These are phyloP conservation scores for Xylariaceae sp. DNA, from an alignment of 2,329 filamentous ascomycete genomes.

Conservation along the genomic window DNA sequence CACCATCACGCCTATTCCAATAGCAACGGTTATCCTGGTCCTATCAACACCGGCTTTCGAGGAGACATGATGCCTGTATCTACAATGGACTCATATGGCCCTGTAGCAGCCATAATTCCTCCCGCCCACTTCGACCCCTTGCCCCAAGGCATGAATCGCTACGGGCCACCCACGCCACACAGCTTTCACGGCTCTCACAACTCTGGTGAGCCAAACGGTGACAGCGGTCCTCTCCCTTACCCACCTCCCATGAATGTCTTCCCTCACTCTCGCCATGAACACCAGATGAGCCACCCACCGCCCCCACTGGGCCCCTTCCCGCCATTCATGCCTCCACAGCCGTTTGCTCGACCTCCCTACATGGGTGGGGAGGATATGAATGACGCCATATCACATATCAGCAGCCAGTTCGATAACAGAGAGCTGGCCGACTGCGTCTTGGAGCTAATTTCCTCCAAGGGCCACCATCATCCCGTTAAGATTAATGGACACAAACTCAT, in stretches of 20 bases:
- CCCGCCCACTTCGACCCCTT: slow-evolving; percentile 32
- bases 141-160: slow-evolving; percentile 33
- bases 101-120: slow-evolving; percentile 19
- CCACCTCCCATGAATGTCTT: slow-evolving; percentile 35
- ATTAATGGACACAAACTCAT: slow-evolving; percentile 54
- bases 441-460: slow-evolving; percentile 37
- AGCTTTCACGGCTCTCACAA: slow-evolving; percentile 61
- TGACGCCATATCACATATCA: slow-evolving; percentile 32
- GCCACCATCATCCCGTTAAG: slow-evolving; percentile 35
- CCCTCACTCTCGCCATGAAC: slow-evolving; percentile 18
- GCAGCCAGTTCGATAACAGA: slow-evolving; percentile 36
- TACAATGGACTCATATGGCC: slow-evolving; percentile 25
- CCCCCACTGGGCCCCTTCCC: slow-evolving; percentile 25
- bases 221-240: slow-evolving; percentile 37
- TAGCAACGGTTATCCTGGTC: slow-evolving; percentile 25
- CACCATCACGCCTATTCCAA: slow-evolving; percentile 27
- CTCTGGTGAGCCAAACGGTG: slow-evolving; percentile 43
- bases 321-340: slow-evolving; percentile 24
- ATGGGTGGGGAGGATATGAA: slow-evolving; percentile 24
- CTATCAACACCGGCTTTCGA: slow-evolving; percentile 26
- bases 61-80: slow-evolving; percentile 25
- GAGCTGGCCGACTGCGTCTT: slow-evolving; percentile 41
- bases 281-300: slow-evolving; percentile 17
- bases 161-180: slow-evolving; percentile 54
- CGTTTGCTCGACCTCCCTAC: slow-evolving; percentile 21